Conservation (phyloP, 768 basidiomycete species). For the Termitomyces eurrhizus region DNA sequence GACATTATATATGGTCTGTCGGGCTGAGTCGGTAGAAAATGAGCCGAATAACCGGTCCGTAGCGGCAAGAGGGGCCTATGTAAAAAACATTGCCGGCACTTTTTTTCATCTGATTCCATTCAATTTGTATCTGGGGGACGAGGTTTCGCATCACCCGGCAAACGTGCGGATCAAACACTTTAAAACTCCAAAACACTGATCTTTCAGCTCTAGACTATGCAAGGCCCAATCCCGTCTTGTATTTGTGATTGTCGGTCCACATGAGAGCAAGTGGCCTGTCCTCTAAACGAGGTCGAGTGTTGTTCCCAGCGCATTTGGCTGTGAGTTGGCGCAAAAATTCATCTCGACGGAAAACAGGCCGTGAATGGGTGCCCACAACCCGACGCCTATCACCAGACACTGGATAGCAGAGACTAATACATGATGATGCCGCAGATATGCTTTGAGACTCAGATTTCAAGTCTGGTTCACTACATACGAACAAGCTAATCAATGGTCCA, state of each 20-base stretch:
- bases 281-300: no score
- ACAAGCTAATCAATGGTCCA: neutral
- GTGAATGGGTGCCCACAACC: neutral
- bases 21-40: neutral
- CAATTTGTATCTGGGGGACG: neutral
- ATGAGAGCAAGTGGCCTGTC: no score
- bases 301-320: no score
- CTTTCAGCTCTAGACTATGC: no score
- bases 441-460: neutral
- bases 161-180: neutral
- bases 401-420: neutral
- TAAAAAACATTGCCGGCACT: neutral
- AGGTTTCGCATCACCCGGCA: neutral
- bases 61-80: neutral
- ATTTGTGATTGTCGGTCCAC: no score
- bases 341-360: no score
- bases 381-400: neutral
- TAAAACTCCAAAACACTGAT: neutral
- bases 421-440: neutral
- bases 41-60: neutral
- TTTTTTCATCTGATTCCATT: slow-evolving; percentile 1
- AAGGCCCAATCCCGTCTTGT: no score
- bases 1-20: neutral
- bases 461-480: neutral
- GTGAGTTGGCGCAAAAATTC: no score